Percentiles rank a stretch among this genome's conserved stretches.
Conservation (phyloP, 2,329 filamentous ascomycete genomes). For the Ophiocordyceps camponoti-leonardi region DNA sequence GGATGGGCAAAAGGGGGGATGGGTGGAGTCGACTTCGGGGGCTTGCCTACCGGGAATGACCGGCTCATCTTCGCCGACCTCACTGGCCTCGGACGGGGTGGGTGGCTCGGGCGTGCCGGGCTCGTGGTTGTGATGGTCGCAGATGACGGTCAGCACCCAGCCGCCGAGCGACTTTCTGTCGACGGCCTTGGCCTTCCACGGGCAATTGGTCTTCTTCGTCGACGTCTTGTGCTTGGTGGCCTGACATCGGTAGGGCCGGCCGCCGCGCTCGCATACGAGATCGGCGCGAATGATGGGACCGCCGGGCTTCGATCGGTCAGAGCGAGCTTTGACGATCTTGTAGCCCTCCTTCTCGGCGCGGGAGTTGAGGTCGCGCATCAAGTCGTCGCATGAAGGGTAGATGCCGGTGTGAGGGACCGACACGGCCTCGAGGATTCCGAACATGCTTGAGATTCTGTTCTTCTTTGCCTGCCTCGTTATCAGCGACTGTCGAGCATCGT, state of each 20-base stretch:
- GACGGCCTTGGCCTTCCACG: constrained; percentile 27
- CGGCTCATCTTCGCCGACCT: constrained; percentile 11
- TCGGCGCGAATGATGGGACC: constrained; percentile 25
- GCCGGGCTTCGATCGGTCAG: constrained; percentile 22
- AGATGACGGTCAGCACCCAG: constrained; percentile 26
- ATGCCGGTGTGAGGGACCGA: constrained; percentile 18
- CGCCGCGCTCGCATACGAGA: constrained; percentile 26
- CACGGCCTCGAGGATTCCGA: constrained; percentile 24
- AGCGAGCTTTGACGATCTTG: constrained; percentile 27
- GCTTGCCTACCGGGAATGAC: constrained; percentile 3
- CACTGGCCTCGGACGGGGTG: constrained; percentile 14
- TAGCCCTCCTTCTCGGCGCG: constrained; percentile 26
- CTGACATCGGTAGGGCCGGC: constrained; percentile 23
- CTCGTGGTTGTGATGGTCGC: constrained; percentile 26
- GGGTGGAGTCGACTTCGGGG: too few relatives aligned
- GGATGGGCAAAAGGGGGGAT: too few relatives aligned
- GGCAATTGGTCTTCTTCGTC: constrained; percentile 27
- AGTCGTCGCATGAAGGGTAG: constrained; percentile 22
- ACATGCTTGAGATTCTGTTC: constrained; percentile 14
- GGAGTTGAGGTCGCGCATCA: constrained; percentile 21
- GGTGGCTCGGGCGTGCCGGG: constrained; percentile 25
- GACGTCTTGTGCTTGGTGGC: constrained; percentile 27
- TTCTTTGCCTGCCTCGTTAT: background rate
- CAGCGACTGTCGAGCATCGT: background rate
- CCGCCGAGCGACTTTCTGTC: constrained; percentile 24